phyloP scores from a whole-genome alignment of 176 grass and related monocot species.

The Ensete glaucum region DNA sequence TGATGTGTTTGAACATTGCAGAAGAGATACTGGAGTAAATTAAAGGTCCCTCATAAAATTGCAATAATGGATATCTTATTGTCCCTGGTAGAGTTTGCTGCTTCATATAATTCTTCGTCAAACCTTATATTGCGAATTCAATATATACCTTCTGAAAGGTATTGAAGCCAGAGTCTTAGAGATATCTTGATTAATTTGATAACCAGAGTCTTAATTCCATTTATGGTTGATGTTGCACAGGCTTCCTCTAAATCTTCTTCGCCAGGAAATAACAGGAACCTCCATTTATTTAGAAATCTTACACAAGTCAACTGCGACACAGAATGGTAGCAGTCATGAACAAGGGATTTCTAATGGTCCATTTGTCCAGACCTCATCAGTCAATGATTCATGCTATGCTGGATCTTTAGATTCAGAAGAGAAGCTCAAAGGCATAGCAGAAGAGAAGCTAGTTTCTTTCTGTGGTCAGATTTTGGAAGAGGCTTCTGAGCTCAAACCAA shows the following conservation, averaged over 20 bases:
- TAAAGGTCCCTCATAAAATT: slow-evolving; percentile 61
- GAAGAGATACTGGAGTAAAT: slow-evolving; percentile 84
- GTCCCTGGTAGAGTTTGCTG: slow-evolving; percentile 93
- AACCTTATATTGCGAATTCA: slow-evolving; percentile 93
- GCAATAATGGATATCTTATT: slow-evolving; percentile 89
- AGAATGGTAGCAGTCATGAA: not conserved
- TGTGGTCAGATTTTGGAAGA: slow-evolving; percentile 89
- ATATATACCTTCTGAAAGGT: slow-evolving; percentile 82
- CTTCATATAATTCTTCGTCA: slow-evolving; percentile 91
- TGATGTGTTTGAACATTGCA: slow-evolving; percentile 26
- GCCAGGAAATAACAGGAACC: slow-evolving; percentile 92
- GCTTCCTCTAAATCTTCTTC: slow-evolving; percentile 86
- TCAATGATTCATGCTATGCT: not conserved
- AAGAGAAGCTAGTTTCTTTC: slow-evolving; percentile 87
- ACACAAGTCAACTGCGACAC: slow-evolving; percentile 68
- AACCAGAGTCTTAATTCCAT: slow-evolving; percentile 19
- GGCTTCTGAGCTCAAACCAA: slow-evolving; percentile 87
- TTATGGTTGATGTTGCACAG: slow-evolving; percentile 40
- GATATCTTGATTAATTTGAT: slow-evolving; percentile 8
- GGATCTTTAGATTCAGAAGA: slow-evolving; percentile 33
- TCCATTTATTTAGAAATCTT: slow-evolving; percentile 94
- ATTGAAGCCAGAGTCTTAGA: slow-evolving; percentile 8
- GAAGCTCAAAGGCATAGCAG: slow-evolving; percentile 72
- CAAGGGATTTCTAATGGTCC: not conserved
- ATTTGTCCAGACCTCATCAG: not conserved